Evolutionary conservation across 805 yeast species (phyloP).

Genomic region (Yarrowia phangngaensis): DNA sequence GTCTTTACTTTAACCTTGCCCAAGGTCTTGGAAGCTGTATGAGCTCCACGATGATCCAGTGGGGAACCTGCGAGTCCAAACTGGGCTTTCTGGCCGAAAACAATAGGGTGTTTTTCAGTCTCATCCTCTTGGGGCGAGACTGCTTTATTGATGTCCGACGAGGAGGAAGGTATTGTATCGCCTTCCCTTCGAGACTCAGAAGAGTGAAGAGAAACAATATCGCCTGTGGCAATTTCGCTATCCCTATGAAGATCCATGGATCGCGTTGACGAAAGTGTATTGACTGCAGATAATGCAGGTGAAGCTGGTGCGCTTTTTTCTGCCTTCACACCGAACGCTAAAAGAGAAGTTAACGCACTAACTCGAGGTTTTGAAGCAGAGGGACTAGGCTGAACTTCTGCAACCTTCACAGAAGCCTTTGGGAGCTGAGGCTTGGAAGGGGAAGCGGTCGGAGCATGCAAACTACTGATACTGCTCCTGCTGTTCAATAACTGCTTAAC

Average conservation of each 20-base stretch:
- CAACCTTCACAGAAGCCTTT: conserved; percentile 13
- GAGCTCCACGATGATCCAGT: background rate
- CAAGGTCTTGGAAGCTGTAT: background rate
- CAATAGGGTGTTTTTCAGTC: too few relatives aligned
- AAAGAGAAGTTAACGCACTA: conserved; percentile 1
- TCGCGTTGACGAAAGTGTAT: conserved; percentile 5
- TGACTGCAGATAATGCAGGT: conserved; percentile 10
- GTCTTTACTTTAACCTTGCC: background rate
- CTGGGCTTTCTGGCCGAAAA: too few relatives aligned
- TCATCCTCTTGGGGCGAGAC: too few relatives aligned
- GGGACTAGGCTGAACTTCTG: conserved; percentile 9
- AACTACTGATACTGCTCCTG: conserved; percentile 1
- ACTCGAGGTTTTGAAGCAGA: conserved; percentile 19
- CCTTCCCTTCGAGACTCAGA: too few relatives aligned
- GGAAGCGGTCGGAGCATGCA: conserved; percentile 5
- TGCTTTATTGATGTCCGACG: too few relatives aligned
- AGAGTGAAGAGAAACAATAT: too few relatives aligned
- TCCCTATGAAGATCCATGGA: conserved; percentile 7
- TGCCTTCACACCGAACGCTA: conserved; percentile 12
- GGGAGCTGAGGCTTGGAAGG: conserved; percentile 10
- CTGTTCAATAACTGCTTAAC: conserved; percentile 7
- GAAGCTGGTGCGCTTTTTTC: conserved; percentile 21
- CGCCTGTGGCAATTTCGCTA: conserved; percentile 5
- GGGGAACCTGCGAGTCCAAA: conserved; percentile 9
- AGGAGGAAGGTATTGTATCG: too few relatives aligned